Base-by-base conservation (phyloP, 768 basidiomycete genomes). In the Chalciporus pseudorubinellus region DNA sequence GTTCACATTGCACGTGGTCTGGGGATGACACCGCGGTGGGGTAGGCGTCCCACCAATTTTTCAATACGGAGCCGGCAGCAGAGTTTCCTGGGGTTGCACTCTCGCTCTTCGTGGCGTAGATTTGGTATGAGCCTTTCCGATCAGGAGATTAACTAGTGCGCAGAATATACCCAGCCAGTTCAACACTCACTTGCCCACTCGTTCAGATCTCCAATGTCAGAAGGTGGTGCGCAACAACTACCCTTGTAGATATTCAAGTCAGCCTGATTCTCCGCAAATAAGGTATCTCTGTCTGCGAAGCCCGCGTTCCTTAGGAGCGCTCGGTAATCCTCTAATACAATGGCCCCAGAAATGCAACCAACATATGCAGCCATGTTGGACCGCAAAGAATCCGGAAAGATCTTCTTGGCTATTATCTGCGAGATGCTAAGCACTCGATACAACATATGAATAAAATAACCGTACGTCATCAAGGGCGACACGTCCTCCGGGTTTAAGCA, bases 401-500 rank as follows among this genome's bases (percentile, higher is more conserved):
- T 59, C n/a, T 70, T 69, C 55, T 68, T 76, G 10, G 79, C 78
- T 3, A 81, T 55, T 33, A 80, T 76, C 80, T 81, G 53, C 33
- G 14, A 4, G 3, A 21, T 14, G 5, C 10, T 48, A 7, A 24
- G 24, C 24, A 24, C 24, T 24, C 24, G 7, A 24, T 24, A 24
- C 24, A 4, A 7, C 24, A 24, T 24, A 24, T 24, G 24, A 24
- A 24, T 24, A 24, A 24, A 24, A 24, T 0, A n/a, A 1, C 51
- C 75, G 14, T 53, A 84, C 81, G 56, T 83, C 82, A 44, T 75
- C 70, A 9, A 83, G 57, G 2, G 72, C 72, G 21, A 83, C 57
- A n/a, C 81, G 71, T 9, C 83, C 82, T 45, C 81, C 81, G 9
- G 78, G 76, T 60, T 78, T 83, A 42, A 85, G 67, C 3, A 83